phyloP scores from a whole-genome alignment of 2,329 filamentous ascomycete species.

The Fusarium armeniacum region DNA sequence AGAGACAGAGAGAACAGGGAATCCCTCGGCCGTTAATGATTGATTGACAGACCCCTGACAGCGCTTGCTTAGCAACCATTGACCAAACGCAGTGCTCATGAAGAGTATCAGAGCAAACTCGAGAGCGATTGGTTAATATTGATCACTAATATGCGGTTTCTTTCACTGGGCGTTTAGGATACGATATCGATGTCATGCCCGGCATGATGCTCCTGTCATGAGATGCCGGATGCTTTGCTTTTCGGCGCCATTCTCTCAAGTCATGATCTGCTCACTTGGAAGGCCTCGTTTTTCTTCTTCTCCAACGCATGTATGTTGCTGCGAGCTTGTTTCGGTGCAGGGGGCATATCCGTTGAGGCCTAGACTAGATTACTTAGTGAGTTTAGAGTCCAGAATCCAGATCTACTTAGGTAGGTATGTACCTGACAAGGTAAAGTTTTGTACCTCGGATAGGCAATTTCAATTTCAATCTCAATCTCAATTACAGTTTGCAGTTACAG shows the following conservation, averaged over 20 bases:
- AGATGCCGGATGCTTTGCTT: conserved; percentile 24
- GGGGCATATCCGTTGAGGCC: conserved; percentile 16
- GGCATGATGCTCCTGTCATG: conserved; percentile 40
- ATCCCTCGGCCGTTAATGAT: conserved; percentile 20
- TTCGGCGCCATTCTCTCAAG: conserved; percentile 29
- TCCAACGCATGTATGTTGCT: background rate
- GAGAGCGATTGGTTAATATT: conserved; percentile 41
- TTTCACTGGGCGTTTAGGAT: conserved; percentile 32
- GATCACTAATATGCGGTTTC: conserved; percentile 20
- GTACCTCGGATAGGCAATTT: conserved; percentile 2
- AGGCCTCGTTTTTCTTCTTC: conserved; percentile 36
- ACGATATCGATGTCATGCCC: conserved; percentile 24
- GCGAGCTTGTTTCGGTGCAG: conserved; percentile 14
- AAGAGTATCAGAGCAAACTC: conserved; percentile 20
- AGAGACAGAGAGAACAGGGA: conserved; percentile 27
- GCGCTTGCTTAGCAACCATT: conserved; percentile 49
- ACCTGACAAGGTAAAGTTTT: background rate
- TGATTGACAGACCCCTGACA: conserved; percentile 28
- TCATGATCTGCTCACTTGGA: conserved; percentile 38
- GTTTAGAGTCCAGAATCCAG: conserved; percentile 7
- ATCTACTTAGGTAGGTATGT: background rate
- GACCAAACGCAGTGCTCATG: conserved; percentile 34
- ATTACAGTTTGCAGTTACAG: background rate
- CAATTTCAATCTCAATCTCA: background rate
- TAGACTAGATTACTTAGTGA: conserved; percentile 12